Base-by-base conservation (phyloP, 768 basidiomycete species). In the Amanita rubescens region DNA sequence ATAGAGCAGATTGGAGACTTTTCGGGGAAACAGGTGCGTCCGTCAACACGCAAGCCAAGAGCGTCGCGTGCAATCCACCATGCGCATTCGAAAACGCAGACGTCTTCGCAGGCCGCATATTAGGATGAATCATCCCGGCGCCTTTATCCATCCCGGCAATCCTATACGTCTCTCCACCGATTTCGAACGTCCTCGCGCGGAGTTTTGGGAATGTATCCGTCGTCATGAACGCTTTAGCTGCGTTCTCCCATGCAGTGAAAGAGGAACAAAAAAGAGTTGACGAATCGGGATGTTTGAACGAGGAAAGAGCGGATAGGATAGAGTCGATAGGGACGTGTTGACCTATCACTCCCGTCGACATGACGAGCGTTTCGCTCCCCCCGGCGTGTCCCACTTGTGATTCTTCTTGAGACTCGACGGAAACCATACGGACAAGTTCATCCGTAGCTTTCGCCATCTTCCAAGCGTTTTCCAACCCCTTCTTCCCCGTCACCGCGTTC, bases 111-210 rank as follows among this genome's bases (percentile, higher is more conserved):
- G n/a, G n/a, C n/a, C n/a, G n/a, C n/a, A n/a, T n/a, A n/a, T n/a
- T n/a, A n/a, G n/a, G n/a, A n/a, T n/a, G n/a, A n/a, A n/a, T n/a
- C n/a, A n/a, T n/a, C n/a, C n/a, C n/a, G n/a, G n/a, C n/a, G 30
- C 95, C 95, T 71, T 99, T 99, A 72, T 97, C 94, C 75, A 98
- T 95, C 8, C 95, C 95, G 2, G 91, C 94, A 66, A 99, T 79
- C 15, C 84, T 78, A 58, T 87, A 90, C 57, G 84, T 79, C 22
- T 73, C n/a, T n/a, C n/a, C n/a, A n/a, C n/a, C n/a, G n/a, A n/a
- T n/a, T n/a, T n/a, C n/a, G n/a, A n/a, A n/a, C 1, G 76, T 70
- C 14, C 85, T 78, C 0, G 91, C 82, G 5, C 94, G 87, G 24
- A 98, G 78, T 67, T 98, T 99, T 1, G 94, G 95, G 71, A 99